A percentile compares a stretch with the other conserved stretches of the same genome.
These are phyloP conservation scores for Primulina eburnea DNA, from an alignment of 257 asterid genomes.

Conservation along the genomic window DNA sequence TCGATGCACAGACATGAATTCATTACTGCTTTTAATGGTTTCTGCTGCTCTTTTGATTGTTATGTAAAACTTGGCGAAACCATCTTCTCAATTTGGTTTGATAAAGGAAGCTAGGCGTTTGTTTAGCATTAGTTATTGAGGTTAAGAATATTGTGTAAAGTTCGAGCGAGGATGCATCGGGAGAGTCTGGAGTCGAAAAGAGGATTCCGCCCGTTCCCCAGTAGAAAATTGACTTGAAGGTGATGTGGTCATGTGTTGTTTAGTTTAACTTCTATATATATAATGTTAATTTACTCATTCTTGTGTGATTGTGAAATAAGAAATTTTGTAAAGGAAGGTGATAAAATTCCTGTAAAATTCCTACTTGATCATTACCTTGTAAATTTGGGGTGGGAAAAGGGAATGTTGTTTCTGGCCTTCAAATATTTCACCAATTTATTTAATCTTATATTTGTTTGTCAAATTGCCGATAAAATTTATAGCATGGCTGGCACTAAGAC, in stretches of 20 bases:
- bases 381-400: slow-evolving; percentile 19
- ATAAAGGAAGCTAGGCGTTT: slow-evolving; percentile 26
- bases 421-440: background rate
- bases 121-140: slow-evolving; percentile 14
- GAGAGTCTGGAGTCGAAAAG: slow-evolving; percentile 2
- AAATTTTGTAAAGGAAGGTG: slow-evolving; percentile 27
- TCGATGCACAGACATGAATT: slow-evolving; percentile 14
- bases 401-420: background rate
- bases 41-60: slow-evolving; percentile 35
- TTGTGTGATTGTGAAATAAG: slow-evolving; percentile 36
- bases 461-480: too few relatives aligned
- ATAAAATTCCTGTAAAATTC: slow-evolving; percentile 24
- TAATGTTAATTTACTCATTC: slow-evolving; percentile 20
- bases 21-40: slow-evolving; percentile 28
- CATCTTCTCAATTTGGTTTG: slow-evolving; percentile 7
- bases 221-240: slow-evolving; percentile 3
- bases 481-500: too few relatives aligned
- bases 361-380: slow-evolving; percentile 20
- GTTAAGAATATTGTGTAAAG: background rate
- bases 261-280: slow-evolving; percentile 2
- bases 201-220: slow-evolving; percentile 23
- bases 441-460: too few relatives aligned
- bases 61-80: slow-evolving; percentile 26
- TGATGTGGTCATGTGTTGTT: slow-evolving; percentile 13
- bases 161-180: slow-evolving; percentile 8